phyloP scores from a whole-genome alignment of 305 asterid genomes.

The Fraxinus angustifolia region DNA sequence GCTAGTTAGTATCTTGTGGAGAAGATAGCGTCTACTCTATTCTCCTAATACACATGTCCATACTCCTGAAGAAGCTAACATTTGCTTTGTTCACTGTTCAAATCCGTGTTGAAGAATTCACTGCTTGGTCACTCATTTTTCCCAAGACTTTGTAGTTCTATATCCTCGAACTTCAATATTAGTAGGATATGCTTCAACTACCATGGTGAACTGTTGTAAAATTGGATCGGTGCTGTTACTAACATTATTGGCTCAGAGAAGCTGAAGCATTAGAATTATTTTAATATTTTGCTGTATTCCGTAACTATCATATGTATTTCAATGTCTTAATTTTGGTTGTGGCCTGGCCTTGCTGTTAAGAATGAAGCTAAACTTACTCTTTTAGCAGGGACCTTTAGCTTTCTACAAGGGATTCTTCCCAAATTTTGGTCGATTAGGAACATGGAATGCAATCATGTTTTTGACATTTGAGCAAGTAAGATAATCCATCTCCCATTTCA shows the following conservation, averaged over 20 bases:
- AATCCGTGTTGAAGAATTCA: not conserved
- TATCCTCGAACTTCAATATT: not conserved
- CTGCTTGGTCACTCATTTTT: not conserved
- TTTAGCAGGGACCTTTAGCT: conserved; percentile 70
- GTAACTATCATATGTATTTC: not conserved
- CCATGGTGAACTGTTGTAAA: not conserved
- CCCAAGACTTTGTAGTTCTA: not conserved
- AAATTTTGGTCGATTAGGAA: conserved; percentile 72
- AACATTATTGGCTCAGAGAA: not conserved
- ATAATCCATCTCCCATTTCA: conserved; percentile 15
- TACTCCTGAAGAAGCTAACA: not conserved
- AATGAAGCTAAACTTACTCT: conserved; percentile 3
- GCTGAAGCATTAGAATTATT: not conserved
- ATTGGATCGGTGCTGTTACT: not conserved
- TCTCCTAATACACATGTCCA: not conserved
- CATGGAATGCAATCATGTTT: conserved; percentile 88
- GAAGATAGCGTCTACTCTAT: not conserved
- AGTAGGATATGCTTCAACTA: not conserved
- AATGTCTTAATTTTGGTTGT: not conserved
- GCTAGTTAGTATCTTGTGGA: not conserved
- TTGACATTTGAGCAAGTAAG: conserved; percentile 77
- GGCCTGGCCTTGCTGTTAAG: conserved; percentile 7
- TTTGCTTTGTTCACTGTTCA: not conserved
- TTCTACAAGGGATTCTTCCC: conserved; percentile 89
- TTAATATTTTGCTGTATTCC: not conserved